Percentiles rank a stretch among this genome's conserved stretches.
phyloP scores from a whole-genome alignment of 179 eudicot genomes.

The Amaranthus tricolor region DNA sequence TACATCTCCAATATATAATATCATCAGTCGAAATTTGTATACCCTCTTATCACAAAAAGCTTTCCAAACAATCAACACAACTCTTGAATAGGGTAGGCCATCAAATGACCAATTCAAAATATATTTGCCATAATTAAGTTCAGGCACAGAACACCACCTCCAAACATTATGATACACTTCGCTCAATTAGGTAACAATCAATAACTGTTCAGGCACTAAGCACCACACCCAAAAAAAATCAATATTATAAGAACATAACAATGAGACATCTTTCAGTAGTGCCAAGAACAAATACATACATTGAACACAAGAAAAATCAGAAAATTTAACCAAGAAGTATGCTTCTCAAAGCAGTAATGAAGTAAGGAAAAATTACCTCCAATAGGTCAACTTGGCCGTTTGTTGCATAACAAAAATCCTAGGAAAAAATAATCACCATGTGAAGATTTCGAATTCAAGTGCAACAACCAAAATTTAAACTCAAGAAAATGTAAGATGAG shows the following conservation, averaged over 20 bases:
- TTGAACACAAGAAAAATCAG: background rate
- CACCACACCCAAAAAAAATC: background rate
- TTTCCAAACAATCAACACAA: background rate
- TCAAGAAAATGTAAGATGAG: background rate
- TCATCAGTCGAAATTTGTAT: background rate
- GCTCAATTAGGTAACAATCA: background rate
- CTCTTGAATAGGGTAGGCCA: background rate
- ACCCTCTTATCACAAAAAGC: background rate
- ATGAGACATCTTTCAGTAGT: background rate
- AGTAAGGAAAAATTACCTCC: constrained; percentile 40
- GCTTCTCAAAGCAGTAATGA: background rate
- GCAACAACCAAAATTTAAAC: background rate
- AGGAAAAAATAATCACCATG: constrained; percentile 17
- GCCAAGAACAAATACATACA: background rate
- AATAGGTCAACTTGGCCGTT: constrained; percentile 55
- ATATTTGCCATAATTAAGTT: background rate
- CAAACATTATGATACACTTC: background rate
- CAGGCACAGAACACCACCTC: background rate
- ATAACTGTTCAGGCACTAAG: background rate
- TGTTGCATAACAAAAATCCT: constrained; percentile 71
- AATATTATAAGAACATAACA: background rate
- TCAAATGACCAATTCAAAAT: background rate
- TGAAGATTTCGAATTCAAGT: constrained; percentile 10
- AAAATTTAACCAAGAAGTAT: background rate
- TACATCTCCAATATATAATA: background rate